Base-by-base conservation (phyloP, 1,284 basidiomycete species). In the Leccinum laetum region DNA sequence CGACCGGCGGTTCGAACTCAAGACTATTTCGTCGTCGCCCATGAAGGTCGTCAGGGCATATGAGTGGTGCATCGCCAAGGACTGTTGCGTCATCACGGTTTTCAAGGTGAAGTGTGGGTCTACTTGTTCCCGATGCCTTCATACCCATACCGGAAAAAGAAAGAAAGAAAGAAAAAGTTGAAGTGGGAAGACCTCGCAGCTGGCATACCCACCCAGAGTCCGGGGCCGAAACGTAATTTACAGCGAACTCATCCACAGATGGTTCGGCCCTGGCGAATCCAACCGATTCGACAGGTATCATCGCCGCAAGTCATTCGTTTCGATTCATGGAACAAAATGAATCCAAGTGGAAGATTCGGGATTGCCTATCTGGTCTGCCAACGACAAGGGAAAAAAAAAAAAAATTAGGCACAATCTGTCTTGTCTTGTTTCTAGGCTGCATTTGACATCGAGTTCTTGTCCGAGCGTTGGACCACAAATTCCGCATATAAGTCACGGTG, bases 1-100 rank as follows among this genome's bases (percentile, higher is more conserved):
- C 18, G 76, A 78, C 24, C 26, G 24, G n/a, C 81, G 76, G 7
- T 84, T 85, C 61, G 82, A 85, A 56, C 69, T 82, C 52, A 84
- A 86, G 71, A 84, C 82, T 60, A 82, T 93, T 32, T 89, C 92
- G 4, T 78, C 82, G 16, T 81, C 84, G 60, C 83, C 88, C 61
- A 77, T 88, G 64, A 77, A 75, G 57, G 72, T 93, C 13, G 93
- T 94, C 32, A 85, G 83, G 65, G 89, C 92, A 4, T 94, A 94
- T 71, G 93, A 86, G 2, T 96, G 93, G 91, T 91, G 92, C 85
- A 82, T 95, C 39, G 92, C 90, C 0, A 91, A 92, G 73, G 91
- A 89, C 60, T 84, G 84, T 16, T 79, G 92, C 29, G 81, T 89
- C 26, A 79, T 99, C 55, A 83, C 86, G 1, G 86, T 97, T 7